Conservation (phyloP, 208 protist genomes). For the Crithidia bombi region DNA sequence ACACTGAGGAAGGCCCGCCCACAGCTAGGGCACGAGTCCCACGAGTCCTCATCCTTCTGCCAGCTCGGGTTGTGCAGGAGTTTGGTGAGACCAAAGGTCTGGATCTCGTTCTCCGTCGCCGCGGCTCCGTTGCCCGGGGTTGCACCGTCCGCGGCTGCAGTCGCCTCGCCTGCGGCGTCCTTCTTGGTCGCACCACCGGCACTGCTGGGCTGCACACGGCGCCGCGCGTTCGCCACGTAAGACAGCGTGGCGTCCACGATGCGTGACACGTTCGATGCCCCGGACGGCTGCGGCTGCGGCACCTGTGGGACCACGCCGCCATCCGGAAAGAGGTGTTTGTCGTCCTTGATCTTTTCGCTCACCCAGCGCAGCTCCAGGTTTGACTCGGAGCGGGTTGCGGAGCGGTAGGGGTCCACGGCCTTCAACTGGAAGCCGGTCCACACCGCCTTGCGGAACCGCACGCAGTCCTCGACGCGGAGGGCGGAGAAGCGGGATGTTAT, state of each 20-base stretch:
- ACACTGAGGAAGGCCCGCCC: slow-evolving; percentile 40
- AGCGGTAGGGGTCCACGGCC: slow-evolving; percentile 29
- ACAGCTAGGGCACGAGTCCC: slow-evolving; percentile 49
- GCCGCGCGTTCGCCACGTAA: slow-evolving; percentile 32
- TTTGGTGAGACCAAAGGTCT: slow-evolving; percentile 39
- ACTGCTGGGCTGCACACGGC: slow-evolving; percentile 17
- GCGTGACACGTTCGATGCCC: slow-evolving; percentile 13
- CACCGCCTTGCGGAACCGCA: slow-evolving; percentile 37
- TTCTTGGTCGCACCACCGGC: background rate
- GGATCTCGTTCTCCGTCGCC: slow-evolving; percentile 43
- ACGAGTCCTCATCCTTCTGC: slow-evolving; percentile 61
- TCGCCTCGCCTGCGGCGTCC: background rate
- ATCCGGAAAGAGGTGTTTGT: slow-evolving; percentile 64
- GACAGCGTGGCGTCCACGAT: slow-evolving; percentile 33
- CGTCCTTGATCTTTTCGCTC: slow-evolving; percentile 51
- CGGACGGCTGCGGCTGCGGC: slow-evolving; percentile 14
- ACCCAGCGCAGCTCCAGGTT: slow-evolving; percentile 47
- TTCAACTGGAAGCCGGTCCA: slow-evolving; percentile 36
- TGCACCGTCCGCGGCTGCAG: background rate
- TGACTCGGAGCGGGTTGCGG: slow-evolving; percentile 35
- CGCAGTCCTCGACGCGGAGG: slow-evolving; percentile 41
- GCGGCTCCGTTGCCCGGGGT: background rate
- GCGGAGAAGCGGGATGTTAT: slow-evolving; percentile 26
- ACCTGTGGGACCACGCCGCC: slow-evolving; percentile 10
- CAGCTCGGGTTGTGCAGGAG: slow-evolving; percentile 59